phyloP scores from a whole-genome alignment of 495 filamentous ascomycete genomes.

The Hyphodiscus hymeniophilus region DNA sequence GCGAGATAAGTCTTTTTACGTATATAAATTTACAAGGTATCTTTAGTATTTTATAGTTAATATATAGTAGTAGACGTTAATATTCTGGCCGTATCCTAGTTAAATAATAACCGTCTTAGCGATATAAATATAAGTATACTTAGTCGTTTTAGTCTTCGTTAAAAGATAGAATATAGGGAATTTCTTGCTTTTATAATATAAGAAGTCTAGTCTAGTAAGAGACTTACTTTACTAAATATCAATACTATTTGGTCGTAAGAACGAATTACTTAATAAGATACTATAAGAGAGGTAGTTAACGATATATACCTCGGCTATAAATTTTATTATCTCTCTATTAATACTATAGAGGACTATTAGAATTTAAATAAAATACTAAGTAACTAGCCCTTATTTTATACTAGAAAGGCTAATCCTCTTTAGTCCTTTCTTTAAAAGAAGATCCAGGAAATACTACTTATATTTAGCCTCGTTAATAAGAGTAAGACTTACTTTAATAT shows the following conservation, averaged over 20 bases:
- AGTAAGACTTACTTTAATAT: not conserved
- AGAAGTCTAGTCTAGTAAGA: not conserved
- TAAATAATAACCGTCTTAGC: not conserved
- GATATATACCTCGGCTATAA: not conserved
- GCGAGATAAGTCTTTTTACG: not conserved
- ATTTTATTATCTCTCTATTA: not conserved
- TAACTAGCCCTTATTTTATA: not conserved
- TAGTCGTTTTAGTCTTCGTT: not conserved
- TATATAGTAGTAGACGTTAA: not conserved
- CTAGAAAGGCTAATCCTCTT: not conserved
- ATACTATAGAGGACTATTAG: not conserved
- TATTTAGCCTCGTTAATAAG: not conserved
- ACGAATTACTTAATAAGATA: not conserved
- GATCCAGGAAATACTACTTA: not conserved
- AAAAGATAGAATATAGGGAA: not conserved
- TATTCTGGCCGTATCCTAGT: not conserved
- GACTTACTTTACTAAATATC: not conserved
- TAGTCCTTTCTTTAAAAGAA: not conserved
- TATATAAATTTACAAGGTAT: not conserved
- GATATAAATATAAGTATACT: not conserved
- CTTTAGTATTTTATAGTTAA: not conserved
- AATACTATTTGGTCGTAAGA: not conserved
- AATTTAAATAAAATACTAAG: not conserved
- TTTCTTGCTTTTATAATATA: not conserved
- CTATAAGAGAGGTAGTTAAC: not conserved